Conservation (phyloP, 2,329 filamentous ascomycete species). For the Penicillium sp. region DNA sequence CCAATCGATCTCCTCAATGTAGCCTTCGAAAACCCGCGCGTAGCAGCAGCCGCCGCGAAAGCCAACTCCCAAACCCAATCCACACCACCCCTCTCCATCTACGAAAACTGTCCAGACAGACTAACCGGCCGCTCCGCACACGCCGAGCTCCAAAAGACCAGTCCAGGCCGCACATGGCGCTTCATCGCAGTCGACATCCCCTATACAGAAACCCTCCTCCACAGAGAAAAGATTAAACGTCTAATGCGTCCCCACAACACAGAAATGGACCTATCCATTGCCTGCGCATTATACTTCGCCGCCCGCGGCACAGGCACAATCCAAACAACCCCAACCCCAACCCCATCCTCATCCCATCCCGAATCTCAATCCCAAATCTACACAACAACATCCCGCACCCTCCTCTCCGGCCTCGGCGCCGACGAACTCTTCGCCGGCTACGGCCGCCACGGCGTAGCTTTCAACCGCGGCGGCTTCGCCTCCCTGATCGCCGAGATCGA, state of each 20-base stretch:
- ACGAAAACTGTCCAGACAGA: constrained; percentile 85
- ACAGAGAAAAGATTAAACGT: constrained; percentile 65
- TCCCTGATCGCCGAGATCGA: constrained; percentile 77
- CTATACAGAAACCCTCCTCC: constrained; percentile 66
- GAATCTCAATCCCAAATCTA: constrained; percentile 44
- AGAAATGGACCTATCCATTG: constrained; percentile 97
- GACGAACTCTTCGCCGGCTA: constrained; percentile 97
- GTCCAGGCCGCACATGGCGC: constrained; percentile 70
- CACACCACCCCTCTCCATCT: constrained; percentile 42
- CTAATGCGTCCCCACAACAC: constrained; percentile 93
- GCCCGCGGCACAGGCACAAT: constrained; percentile 64
- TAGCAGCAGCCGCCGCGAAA: constrained; percentile 48
- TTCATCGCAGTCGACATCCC: constrained; percentile 79
- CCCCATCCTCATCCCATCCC: constrained; percentile 26
- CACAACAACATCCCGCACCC: constrained; percentile 69
- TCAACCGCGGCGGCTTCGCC: constrained; percentile 61
- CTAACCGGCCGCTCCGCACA: constrained; percentile 78
- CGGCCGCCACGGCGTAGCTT: constrained; percentile 75
- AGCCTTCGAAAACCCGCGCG: constrained; percentile 88
- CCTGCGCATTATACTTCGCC: constrained; percentile 90
- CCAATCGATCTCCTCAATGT: constrained; percentile 88
- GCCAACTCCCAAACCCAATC: constrained; percentile 38
- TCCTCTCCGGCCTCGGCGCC: constrained; percentile 88
- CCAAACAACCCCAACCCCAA: constrained; percentile 22
- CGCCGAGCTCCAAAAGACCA: constrained; percentile 66